Percentiles rank a stretch among this genome's conserved stretches.
phyloP scores from a whole-genome alignment of 1,139 yeast genomes.

The Hansenula lynferdii region DNA sequence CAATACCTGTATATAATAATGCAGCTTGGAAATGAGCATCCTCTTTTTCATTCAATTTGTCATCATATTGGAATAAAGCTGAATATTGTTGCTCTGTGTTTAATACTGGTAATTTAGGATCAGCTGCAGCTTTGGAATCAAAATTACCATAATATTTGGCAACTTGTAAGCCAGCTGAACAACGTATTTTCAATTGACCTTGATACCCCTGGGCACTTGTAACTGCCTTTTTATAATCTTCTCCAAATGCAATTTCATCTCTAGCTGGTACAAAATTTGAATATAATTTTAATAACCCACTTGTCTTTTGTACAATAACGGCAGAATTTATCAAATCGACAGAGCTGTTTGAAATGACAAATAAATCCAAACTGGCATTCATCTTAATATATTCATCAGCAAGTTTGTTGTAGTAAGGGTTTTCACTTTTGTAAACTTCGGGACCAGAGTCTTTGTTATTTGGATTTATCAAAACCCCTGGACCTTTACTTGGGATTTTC shows the following conservation, averaged over 20 bases:
- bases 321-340: constrained; percentile 77
- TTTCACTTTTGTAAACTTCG: constrained; percentile 59
- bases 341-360: constrained; percentile 59
- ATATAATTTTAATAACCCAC: constrained; percentile 68
- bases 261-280: constrained; percentile 62
- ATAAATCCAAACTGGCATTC: constrained; percentile 75
- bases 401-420: constrained; percentile 56
- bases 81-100: constrained; percentile 65
- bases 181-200: constrained; percentile 79
- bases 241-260: constrained; percentile 67
- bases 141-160: constrained; percentile 67
- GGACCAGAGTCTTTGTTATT: constrained; percentile 38
- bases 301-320: constrained; percentile 60
- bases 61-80: constrained; percentile 73
- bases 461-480: constrained; percentile 67
- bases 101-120: constrained; percentile 69
- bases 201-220: constrained; percentile 59
- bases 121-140: constrained; percentile 28
- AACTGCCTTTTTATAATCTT: constrained; percentile 50
- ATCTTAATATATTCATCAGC: constrained; percentile 52
- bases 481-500: constrained; percentile 76
- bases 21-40: constrained; percentile 95
- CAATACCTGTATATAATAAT: constrained; percentile 69
- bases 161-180: constrained; percentile 86
- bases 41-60: constrained; percentile 60